These are phyloP conservation scores for Coelastrella sp. DNA, from an alignment of 139 green algal genomes.

Conservation along the genomic window DNA sequence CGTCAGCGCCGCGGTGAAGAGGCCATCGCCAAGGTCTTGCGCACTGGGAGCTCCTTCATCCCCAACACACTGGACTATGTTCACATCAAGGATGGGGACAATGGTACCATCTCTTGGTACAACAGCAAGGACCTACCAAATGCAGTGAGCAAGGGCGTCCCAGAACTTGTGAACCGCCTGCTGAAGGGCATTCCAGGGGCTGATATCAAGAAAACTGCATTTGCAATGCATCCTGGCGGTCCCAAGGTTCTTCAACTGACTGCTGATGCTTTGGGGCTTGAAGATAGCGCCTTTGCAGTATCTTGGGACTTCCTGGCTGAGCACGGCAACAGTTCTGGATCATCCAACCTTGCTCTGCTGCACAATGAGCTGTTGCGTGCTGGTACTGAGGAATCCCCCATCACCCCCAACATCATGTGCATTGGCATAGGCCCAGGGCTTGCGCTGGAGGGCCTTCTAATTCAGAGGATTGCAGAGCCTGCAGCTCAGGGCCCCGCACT, in stretches of 20 bases:
- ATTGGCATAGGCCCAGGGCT: neutral
- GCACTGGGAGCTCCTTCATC: slow-evolving; percentile 3
- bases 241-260: slow-evolving; percentile 4
- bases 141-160: neutral
- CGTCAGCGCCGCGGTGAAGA: neutral
- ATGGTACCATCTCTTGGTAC: neutral
- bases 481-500: too few species aligned
- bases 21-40: neutral
- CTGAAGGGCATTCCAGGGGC: neutral
- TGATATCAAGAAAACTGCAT: neutral
- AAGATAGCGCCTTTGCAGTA: too few species aligned
- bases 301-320: too few species aligned
- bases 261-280: neutral
- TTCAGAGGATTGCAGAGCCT: neutral
- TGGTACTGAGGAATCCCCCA: neutral
- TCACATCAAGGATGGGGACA: neutral
- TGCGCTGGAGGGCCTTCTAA: neutral
- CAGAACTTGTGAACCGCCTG: neutral
- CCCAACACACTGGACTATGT: neutral
- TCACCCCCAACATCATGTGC: neutral
- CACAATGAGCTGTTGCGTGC: neutral
- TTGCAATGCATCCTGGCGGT: neutral
- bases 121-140: slow-evolving; percentile 12
- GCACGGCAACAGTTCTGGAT: neutral
- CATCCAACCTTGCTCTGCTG: slow-evolving; percentile 9